Evolutionary conservation across 768 basidiomycete species (phyloP), one percentile per base, ranked within the genome.

Genomic region (Suillus sp.): DNA sequence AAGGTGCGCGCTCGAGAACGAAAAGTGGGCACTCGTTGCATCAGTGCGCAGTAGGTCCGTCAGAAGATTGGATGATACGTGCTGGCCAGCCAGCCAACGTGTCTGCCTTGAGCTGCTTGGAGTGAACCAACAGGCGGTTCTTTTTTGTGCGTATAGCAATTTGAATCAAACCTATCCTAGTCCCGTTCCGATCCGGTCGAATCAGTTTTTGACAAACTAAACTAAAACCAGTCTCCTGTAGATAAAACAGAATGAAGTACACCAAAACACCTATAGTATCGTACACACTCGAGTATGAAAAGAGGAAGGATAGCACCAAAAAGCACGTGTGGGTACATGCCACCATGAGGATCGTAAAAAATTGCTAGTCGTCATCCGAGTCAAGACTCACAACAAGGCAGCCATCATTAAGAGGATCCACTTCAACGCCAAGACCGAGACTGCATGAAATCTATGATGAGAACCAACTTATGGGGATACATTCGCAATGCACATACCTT

Each of bases 331-430:
- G 25, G 27, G 18, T 9, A 27, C 47, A 16, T 20, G n/a, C n/a
- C 37, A 37, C 13, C 11, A 37, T 50, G 25, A 2, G 7, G 25
- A 27, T 27, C 25, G 48, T 14, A 25, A 27, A 48, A 16, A 48
- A 48, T 27, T 27, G 48, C 18, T 18, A 35, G 54, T 22, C 22
- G 37, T 8, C 0, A 16, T 56, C n/a, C n/a, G n/a, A n/a, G n/a
- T n/a, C 3, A 37, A 56, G 22, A 37, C 22, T 82, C 7, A 95
- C 92, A 62, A 95, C 80, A 20, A 96, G 78, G 1, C 96, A 91
- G 2, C 94, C 95, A 0, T 85, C 71, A 69, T 96, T 96, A 45
- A 83, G 72, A 4, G 89, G 87, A 76, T 96, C 93, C 9, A 94
- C 72, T 61, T 85, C 79, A 1, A 93, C 90, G 2, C 79, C 77